Percentiles rank a stretch among this genome's conserved stretches.
Evolutionary conservation across 1,284 basidiomycete genomes (phyloP).

Genomic region (Athelia psychrophila): DNA sequence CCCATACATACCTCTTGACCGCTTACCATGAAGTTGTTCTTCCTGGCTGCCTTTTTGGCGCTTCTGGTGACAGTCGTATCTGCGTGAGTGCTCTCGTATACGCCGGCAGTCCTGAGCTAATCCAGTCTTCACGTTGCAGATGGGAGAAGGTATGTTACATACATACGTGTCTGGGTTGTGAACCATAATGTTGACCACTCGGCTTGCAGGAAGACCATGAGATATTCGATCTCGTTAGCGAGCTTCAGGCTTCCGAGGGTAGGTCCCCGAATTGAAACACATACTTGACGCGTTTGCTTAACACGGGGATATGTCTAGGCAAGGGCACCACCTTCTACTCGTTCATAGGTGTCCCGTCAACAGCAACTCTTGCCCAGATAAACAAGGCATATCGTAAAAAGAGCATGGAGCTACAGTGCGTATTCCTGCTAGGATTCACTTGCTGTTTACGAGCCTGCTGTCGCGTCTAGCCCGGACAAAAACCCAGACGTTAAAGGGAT

Average conservation of each 20-base stretch:
- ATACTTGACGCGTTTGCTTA: background rate
- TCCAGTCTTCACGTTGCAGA: constrained; percentile 28
- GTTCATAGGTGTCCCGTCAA: constrained; percentile 71
- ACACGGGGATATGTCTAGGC: constrained; percentile 35
- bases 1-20: too few relatives aligned
- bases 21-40: constrained; percentile 36
- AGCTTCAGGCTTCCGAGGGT: constrained; percentile 82
- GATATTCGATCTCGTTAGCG: constrained; percentile 93
- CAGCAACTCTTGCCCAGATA: constrained; percentile 73
- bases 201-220: constrained; percentile 80
- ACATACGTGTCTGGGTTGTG: background rate
- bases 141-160: constrained; percentile 64
- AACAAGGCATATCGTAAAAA: constrained; percentile 87
- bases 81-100: constrained; percentile 39
- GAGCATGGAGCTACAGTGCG: constrained; percentile 85
- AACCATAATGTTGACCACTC: constrained; percentile 4
- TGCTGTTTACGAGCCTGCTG: constrained; percentile 2
- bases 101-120: background rate
- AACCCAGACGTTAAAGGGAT: constrained; percentile 80
- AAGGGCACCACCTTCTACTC: constrained; percentile 91
- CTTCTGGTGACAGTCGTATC: constrained; percentile 38
- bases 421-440: constrained; percentile 10
- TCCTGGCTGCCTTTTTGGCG: constrained; percentile 37
- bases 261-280: constrained; percentile 7
- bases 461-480: constrained; percentile 78